Evolutionary conservation across 2,329 filamentous ascomycete species (phyloP).

Genomic region (Stagonosporopsis chrysanthemi): DNA sequence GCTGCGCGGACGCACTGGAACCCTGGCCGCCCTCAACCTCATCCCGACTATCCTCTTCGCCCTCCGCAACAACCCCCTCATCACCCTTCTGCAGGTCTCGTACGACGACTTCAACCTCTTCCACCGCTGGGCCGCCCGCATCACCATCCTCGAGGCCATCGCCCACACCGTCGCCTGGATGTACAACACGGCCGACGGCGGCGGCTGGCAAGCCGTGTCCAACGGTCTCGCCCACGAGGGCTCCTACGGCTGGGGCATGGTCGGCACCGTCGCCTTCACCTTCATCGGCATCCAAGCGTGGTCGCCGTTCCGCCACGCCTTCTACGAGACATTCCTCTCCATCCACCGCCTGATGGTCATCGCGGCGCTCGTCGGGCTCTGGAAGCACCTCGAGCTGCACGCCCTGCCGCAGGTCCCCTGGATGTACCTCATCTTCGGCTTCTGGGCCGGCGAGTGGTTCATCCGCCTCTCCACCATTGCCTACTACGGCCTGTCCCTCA

Average conservation of each 20-base stretch:
- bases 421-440: conserved; percentile 73
- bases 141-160: conserved; percentile 73
- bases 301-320: conserved; percentile 86
- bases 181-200: conserved; percentile 67
- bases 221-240: conserved; percentile 63
- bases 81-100: conserved; percentile 80
- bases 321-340: conserved; percentile 96
- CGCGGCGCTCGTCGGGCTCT: conserved; percentile 73
- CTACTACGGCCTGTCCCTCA: conserved; percentile 62
- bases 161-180: conserved; percentile 77
- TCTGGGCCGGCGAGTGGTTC: conserved; percentile 76
- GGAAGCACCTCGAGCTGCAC: conserved; percentile 77
- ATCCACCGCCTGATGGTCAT: conserved; percentile 80
- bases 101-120: conserved; percentile 97
- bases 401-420: conserved; percentile 74
- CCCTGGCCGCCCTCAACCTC: conserved; percentile 87
- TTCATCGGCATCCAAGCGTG: conserved; percentile 74
- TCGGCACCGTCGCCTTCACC: conserved; percentile 67
- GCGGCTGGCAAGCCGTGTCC: conserved; percentile 67
- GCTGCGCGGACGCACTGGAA: conserved; percentile 84
- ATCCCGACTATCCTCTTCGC: conserved; percentile 89
- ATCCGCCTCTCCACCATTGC: conserved; percentile 58
- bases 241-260: conserved; percentile 71
- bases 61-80: conserved; percentile 91
- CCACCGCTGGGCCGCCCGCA: conserved; percentile 82